These are phyloP conservation scores for Phoma sp. DNA, from an alignment of 2,329 filamentous ascomycete species.

Conservation along the genomic window DNA sequence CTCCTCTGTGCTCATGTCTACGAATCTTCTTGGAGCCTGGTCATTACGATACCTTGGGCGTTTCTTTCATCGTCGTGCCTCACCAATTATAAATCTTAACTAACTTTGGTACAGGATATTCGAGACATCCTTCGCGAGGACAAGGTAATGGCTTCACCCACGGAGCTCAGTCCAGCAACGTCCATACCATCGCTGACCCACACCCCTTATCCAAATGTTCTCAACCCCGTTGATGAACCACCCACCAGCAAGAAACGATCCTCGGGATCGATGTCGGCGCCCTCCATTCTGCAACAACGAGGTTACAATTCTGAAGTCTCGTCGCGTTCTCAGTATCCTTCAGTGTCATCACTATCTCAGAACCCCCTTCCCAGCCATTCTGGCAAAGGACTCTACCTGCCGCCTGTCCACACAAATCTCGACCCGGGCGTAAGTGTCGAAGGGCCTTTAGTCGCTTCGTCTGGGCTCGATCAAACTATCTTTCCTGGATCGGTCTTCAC, in stretches of 20 bases:
- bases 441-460: background rate
- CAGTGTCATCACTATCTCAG: background rate
- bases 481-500: constrained; percentile 22
- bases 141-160: background rate
- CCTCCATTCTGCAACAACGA: background rate
- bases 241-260: background rate
- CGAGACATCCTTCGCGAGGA: constrained; percentile 25
- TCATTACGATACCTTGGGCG: no score
- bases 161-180: background rate
- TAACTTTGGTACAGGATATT: constrained; percentile 19
- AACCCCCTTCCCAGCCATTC: background rate
- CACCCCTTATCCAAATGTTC: constrained; percentile 9
- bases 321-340: background rate
- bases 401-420: background rate
- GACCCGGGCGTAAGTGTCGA: background rate
- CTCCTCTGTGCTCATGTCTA: background rate
- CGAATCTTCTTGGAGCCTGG: no score
- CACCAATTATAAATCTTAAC: background rate
- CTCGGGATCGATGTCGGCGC: background rate
- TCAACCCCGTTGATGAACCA: constrained; percentile 6
- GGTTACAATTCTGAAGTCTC: background rate
- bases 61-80: no score
- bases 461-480: background rate
- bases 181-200: background rate
- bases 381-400: background rate